Base-by-base conservation (phyloP, 176 grass and related monocot species). In the Pontederia crassipes region DNA sequence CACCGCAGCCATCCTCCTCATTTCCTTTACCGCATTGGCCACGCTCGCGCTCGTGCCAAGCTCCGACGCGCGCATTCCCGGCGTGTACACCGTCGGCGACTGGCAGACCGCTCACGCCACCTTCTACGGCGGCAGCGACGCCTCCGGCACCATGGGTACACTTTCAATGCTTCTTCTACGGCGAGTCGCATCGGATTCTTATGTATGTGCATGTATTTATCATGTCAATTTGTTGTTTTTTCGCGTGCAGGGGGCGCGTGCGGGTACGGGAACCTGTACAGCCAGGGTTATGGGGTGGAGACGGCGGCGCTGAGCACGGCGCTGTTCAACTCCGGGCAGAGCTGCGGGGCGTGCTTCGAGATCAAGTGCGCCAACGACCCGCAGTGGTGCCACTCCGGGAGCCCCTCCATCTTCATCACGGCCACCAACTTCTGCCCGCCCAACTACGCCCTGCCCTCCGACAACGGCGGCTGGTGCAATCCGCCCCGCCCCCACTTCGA, bases 321-420 rank as follows among this genome's bases (percentile, higher is more conserved):
- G 48, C 62, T 65, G 62, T 65, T 65, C 46, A 52, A 65, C 45
- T 46, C 24, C 5, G 62, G 62, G 48, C 11, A 13, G 20, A 65
- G 62, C 17, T 65, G 62, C 62, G 62, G 62, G 11, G 47, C 48
- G 17, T 65, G 62, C 62, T 65, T 65, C 62, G 62, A 65, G 62
- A 24, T 65, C 5, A 65, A 65, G 46, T 65, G 62, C 62, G 47
- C 46, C 17, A 10, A 65, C 17, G 62, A 49, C 0, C 10, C 17
- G 17, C 17, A 26, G 17, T 48, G 62, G 62, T 65, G 62, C 62
- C 62, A 65, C 46, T 3, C 4, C 13, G 48, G 62, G 4, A 65
- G 62, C 48, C 46, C 62, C 46, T 65, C 62, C 18, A 50, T 65
- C 6, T 12, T 65, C 46, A 49, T 65, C 12, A 65, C 62, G 14